Evolutionary conservation across 345 rosid species (phyloP), one percentile per base, ranked within the genome.

Genomic region (Gossypium stocksii): DNA sequence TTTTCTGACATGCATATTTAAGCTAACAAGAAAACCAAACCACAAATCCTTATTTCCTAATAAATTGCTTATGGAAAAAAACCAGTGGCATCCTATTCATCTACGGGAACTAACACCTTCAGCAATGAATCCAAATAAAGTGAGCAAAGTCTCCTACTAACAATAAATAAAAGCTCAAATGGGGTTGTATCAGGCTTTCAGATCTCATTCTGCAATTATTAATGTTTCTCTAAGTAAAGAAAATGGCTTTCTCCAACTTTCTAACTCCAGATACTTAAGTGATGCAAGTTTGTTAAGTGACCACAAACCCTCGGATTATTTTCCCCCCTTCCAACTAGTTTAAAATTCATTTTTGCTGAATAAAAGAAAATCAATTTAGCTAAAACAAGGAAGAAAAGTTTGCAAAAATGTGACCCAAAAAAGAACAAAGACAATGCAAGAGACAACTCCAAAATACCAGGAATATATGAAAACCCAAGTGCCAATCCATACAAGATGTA

Each of bases 401-500:
- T 7, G 41, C 38, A 66, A 23, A 19, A 22, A n/a, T 19, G 2
- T 14, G 29, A 17, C 68, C 19, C 25, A 41, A 64, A 71, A 60
- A 72, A 41, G 60, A 74, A 62, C 34, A 71, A n/a, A 71, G 16
- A 58, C 14, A 59, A 22, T 17, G 34, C 4, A 76, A n/a, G 41
- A 62, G 72, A 62, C 41, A 70, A 23, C 17, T 76, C 27, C 38
- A 61, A 65, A 80, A 16, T 89, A 95, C 99, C 98, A 95, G 82
- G 84, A 77, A 85, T 57, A 90, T 87, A 83, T 90, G 98, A 80
- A 91, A 95, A 78, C 99, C 99, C 77, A 86, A 82, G 85, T 93
- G 97, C 98, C 99, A 93, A 82, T 93, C 99, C 45, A 86, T 91
- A 81, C 88, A 85, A 80, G 94, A 87, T 66, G 85, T 77, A 79